Evolutionary conservation across 768 basidiomycete genomes (phyloP).

Genomic region (Pleurotus citrinopileatus): DNA sequence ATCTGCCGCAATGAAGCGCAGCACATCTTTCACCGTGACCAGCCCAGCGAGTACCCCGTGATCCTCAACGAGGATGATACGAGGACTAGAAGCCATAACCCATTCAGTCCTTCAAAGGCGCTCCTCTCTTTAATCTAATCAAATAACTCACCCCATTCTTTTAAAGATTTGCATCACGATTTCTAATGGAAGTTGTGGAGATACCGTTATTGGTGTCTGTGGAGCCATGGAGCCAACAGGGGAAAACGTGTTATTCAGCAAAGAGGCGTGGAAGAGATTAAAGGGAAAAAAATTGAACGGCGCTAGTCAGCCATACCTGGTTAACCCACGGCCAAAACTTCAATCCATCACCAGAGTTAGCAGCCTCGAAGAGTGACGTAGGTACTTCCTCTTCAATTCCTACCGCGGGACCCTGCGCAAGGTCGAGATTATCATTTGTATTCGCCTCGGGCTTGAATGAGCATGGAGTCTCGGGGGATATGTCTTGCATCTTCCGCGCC

Average conservation of each 20-base stretch:
- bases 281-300: background rate
- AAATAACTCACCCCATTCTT: constrained; percentile 82
- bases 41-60: constrained; percentile 81
- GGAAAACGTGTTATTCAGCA: background rate
- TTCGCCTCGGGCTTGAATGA: constrained; percentile 6
- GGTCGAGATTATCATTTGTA: constrained; percentile 44
- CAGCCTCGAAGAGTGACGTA: constrained; percentile 60
- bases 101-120: constrained; percentile 6
- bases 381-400: constrained; percentile 69
- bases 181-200: constrained; percentile 89
- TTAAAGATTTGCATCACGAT: constrained; percentile 98
- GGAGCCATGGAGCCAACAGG: background rate
- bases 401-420: constrained; percentile 47
- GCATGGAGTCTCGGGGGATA: constrained; percentile 11
- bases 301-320: constrained; percentile 80
- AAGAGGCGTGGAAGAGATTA: background rate
- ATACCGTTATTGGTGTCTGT: constrained; percentile 92
- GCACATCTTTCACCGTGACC: constrained; percentile 94
- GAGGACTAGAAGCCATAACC: constrained; percentile 55
- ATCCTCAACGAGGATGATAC: constrained; percentile 93
- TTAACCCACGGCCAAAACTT: constrained; percentile 93
- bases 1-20: constrained; percentile 76
- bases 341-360: constrained; percentile 53
- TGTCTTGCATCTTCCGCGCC: constrained; percentile 9
- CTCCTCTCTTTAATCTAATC: background rate